phyloP scores from a whole-genome alignment of 805 yeast species.

The Barnettozyma botsteinii region DNA sequence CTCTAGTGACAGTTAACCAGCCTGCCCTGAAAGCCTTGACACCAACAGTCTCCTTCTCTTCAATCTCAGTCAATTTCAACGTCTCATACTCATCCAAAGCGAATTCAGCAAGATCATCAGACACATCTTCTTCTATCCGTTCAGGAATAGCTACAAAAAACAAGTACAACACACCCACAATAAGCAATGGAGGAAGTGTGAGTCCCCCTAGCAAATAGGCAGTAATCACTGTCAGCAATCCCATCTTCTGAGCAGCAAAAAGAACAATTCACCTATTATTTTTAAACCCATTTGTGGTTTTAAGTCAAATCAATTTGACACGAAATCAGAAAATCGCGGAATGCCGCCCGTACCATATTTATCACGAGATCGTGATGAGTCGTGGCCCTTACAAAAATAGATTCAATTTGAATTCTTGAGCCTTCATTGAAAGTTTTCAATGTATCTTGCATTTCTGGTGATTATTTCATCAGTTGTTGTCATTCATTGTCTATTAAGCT shows the following conservation, averaged over 20 bases:
- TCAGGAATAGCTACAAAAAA: conserved; percentile 27
- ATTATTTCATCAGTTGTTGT: no score
- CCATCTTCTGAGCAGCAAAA: conserved; percentile 11
- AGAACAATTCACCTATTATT: no score
- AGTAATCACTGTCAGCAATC: conserved; percentile 24
- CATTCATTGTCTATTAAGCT: no score
- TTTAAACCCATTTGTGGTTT: no score
- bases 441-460: no score
- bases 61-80: conserved; percentile 58
- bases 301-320: no score
- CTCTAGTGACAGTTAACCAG: conserved; percentile 82
- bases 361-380: no score
- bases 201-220: conserved; percentile 73
- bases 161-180: conserved; percentile 35
- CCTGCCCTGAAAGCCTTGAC: conserved; percentile 61
- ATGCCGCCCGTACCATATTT: no score
- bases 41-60: conserved; percentile 55
- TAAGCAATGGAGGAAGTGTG: conserved; percentile 63
- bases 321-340: no score
- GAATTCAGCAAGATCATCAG: conserved; percentile 21
- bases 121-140: conserved; percentile 22
- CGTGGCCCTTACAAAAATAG: no score
- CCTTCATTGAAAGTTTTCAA: no score
- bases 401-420: no score
- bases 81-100: conserved; percentile 27